Evolutionary conservation across 2,329 filamentous ascomycete species (phyloP), one percentile per base, ranked within the genome.

Genomic region (Triangularia verruculosa): DNA sequence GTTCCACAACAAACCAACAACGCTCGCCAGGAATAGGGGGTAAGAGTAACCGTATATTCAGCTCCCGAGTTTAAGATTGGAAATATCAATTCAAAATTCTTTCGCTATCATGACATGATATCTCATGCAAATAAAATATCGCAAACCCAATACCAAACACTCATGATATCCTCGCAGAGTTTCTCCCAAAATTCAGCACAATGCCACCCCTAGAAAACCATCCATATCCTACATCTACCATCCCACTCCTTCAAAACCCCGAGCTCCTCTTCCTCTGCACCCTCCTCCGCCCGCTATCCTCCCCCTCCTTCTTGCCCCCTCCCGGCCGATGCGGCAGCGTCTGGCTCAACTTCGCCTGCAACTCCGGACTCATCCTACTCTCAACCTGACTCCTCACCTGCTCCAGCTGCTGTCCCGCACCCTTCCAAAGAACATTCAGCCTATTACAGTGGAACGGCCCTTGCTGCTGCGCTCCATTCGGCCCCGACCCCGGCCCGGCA

Each of bases 401-500:
- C 57, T 67, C 58, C 25, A 67, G 39, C 65, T 59, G 57, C 9
- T 52, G 65, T 4, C 59, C 57, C 0, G 62, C 64, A 0, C 64
- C 68, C 20, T 70, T 67, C 70, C 68, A 71, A 39, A 70, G 24
- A 15, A 58, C 47, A 62, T 70, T 70, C 59, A 71, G 62, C 47
- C 59, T 64, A n/a, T 32, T 55, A 25, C 57, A 69, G 34, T 69
- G 65, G 20, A 70, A 70, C 52, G 71, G 68, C 8, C 63, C 69
- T 53, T 67, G 67, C 57, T 67, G 66, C 30, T 65, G 65, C 27
- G 72, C 32, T n/a, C 17, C 54, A 64, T 15, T 67, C 63, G 34
- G 65, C 62, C 53, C 28, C 59, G 57, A 20, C 59, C 68, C 71
- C 4, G 82, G 80, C 0, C 79, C 82, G 11, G 78, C 79, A 65